These are phyloP conservation scores for Xylariaceae sp. DNA, from an alignment of 2,329 filamentous ascomycete species.

Conservation along the genomic window DNA sequence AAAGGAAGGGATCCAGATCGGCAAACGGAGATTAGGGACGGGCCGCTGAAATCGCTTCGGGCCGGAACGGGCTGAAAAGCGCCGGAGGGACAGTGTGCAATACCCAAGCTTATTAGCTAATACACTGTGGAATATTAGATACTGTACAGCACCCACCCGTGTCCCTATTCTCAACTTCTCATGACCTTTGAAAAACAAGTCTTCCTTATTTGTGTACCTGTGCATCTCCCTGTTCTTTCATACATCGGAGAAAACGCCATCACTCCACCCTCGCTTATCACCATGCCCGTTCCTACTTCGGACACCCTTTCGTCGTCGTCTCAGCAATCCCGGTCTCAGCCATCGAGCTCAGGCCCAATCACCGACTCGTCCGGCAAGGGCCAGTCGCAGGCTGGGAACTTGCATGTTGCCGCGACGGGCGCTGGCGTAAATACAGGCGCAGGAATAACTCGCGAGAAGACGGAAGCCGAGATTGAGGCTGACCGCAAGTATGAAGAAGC, in stretches of 20 bases:
- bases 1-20: too few relatives aligned
- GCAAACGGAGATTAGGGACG: neutral
- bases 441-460: slow-evolving; percentile 45
- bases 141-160: too few relatives aligned
- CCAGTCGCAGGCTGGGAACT: slow-evolving; percentile 8
- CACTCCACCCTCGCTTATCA: neutral
- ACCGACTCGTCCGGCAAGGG: slow-evolving; percentile 7
- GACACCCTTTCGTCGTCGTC: slow-evolving; percentile 8
- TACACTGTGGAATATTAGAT: too few relatives aligned
- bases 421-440: slow-evolving; percentile 49
- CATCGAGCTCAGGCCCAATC: slow-evolving; percentile 7
- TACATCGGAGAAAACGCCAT: neutral
- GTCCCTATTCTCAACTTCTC: too few relatives aligned
- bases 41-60: neutral
- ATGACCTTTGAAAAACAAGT: too few relatives aligned
- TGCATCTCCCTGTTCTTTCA: neutral
- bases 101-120: neutral
- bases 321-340: neutral
- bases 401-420: slow-evolving; percentile 31
- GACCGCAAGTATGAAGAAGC: slow-evolving; percentile 48
- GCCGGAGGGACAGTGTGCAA: neutral
- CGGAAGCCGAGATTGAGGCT: slow-evolving; percentile 46
- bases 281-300: slow-evolving; percentile 10
- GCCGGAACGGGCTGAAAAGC: neutral
- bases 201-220: neutral